These are phyloP conservation scores for Diplogelasinospora grovesii DNA, from an alignment of 495 filamentous ascomycete genomes.

Conservation along the genomic window DNA sequence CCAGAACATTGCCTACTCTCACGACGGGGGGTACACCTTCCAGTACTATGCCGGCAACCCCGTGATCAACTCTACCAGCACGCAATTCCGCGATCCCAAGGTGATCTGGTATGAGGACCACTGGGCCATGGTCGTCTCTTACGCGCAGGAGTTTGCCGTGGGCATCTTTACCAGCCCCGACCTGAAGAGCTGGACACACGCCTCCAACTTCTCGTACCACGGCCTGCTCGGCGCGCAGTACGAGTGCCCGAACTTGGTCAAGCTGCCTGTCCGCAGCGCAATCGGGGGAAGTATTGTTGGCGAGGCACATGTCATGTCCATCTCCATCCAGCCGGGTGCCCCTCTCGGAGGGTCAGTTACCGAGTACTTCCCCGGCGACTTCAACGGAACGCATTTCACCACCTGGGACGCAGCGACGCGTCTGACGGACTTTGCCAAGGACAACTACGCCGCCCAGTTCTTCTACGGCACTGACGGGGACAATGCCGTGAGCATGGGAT, in stretches of 20 bases:
- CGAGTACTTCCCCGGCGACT: constrained; percentile 43
- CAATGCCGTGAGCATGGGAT: constrained; percentile 43
- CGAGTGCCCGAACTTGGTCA: constrained; percentile 50
- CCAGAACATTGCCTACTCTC: constrained; percentile 52
- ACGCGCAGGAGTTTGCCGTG: constrained; percentile 45
- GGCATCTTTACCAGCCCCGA: constrained; percentile 48
- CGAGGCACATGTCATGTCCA: constrained; percentile 34
- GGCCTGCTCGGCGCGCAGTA: constrained; percentile 50
- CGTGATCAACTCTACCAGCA: constrained; percentile 37
- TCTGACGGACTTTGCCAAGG: constrained; percentile 49
- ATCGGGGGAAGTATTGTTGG: constrained; percentile 2
- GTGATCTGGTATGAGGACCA: constrained; percentile 45
- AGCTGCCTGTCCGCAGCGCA: constrained; percentile 29
- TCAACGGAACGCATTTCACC: constrained; percentile 46
- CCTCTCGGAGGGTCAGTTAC: constrained; percentile 47
- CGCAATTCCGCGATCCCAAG: constrained; percentile 54
- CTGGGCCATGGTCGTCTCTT: constrained; percentile 47
- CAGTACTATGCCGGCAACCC: constrained; percentile 48
- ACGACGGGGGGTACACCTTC: constrained; percentile 49
- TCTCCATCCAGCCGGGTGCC: constrained; percentile 52
- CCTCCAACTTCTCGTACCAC: constrained; percentile 48
- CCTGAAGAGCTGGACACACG: constrained; percentile 46
- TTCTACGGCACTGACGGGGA: constrained; percentile 39
- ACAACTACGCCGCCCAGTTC: constrained; percentile 51
- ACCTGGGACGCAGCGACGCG: constrained; percentile 33